A percentile compares a stretch with the other conserved stretches of the same genome.
phyloP scores from a whole-genome alignment of 2,329 filamentous ascomycete genomes.

The Sporothrix humicola region DNA sequence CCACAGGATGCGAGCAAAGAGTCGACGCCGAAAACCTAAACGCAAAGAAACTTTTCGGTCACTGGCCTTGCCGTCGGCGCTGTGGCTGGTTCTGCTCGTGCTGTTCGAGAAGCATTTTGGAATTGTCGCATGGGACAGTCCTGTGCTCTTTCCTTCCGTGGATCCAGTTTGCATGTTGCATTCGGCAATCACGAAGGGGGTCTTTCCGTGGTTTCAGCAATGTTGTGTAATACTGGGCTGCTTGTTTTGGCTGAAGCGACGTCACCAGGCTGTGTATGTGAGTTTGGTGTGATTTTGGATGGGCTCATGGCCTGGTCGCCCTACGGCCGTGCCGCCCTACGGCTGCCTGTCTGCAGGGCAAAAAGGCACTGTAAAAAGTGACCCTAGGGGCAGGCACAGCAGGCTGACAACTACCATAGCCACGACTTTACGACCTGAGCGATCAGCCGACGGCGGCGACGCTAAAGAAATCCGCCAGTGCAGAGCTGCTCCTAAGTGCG shows the following conservation, averaged over 20 bases:
- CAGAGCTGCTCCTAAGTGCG: neutral
- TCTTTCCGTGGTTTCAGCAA: slow-evolving; percentile 22
- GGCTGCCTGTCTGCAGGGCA: neutral
- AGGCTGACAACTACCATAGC: slow-evolving; percentile 9
- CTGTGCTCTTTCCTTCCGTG: neutral
- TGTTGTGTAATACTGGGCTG: slow-evolving; percentile 21
- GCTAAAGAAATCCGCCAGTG: slow-evolving; percentile 1
- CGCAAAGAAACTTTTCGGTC: neutral
- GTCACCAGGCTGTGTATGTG: slow-evolving; percentile 17
- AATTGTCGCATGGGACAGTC: neutral
- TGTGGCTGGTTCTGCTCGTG: neutral
- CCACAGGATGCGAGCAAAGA: neutral
- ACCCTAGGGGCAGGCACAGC: neutral
- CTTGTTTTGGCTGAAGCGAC: slow-evolving; percentile 24
- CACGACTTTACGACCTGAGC: slow-evolving; percentile 3
- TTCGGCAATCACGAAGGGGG: slow-evolving; percentile 19
- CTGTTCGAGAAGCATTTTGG: neutral
- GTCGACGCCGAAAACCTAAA: slow-evolving; percentile 3
- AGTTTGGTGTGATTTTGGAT: too few species aligned
- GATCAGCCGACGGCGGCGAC: neutral
- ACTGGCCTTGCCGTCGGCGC: too few species aligned
- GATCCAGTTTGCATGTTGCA: neutral
- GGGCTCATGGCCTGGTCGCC: neutral
- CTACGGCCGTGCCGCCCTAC: neutral
- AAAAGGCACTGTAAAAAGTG: neutral